phyloP scores from a whole-genome alignment of 345 rosid species.

The Brassica carinata region DNA sequence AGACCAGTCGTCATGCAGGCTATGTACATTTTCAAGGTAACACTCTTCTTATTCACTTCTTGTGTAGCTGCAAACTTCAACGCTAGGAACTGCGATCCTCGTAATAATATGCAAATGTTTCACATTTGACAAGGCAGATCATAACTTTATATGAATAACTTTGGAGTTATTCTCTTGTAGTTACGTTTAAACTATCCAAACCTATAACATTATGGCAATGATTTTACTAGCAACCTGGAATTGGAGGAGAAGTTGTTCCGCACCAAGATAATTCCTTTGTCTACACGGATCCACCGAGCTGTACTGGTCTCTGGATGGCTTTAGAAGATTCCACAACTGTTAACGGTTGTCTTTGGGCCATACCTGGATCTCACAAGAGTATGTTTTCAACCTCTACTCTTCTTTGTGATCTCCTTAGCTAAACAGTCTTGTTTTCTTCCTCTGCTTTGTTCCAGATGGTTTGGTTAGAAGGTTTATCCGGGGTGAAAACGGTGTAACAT shows the following conservation, averaged over 20 bases:
- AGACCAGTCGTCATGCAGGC: constrained; percentile 84
- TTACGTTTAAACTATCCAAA: not conserved
- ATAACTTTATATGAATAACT: not conserved
- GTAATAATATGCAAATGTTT: constrained; percentile 6
- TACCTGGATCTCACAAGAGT: constrained; percentile 97
- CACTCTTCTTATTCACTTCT: constrained; percentile 1
- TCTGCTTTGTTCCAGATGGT: constrained; percentile 62
- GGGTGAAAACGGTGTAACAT: constrained; percentile 74
- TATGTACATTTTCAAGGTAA: constrained; percentile 93
- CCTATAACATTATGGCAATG: not conserved
- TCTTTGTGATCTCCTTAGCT: constrained; percentile 20
- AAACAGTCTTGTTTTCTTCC: not conserved
- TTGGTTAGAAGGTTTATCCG: constrained; percentile 84
- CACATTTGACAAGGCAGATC: not conserved
- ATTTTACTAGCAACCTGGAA: constrained; percentile 82
- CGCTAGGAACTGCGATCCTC: not conserved
- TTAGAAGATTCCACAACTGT: constrained; percentile 81
- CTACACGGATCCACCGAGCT: constrained; percentile 81
- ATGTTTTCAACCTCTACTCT: constrained; percentile 8
- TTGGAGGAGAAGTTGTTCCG: constrained; percentile 95
- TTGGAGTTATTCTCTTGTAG: not conserved
- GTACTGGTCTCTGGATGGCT: constrained; percentile 96
- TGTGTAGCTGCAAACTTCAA: not conserved
- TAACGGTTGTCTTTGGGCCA: constrained; percentile 98
- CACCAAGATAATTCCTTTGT: constrained; percentile 95